phyloP scores from a whole-genome alignment of 2,329 filamentous ascomycete species.

The Arthrocladium fulminans region DNA sequence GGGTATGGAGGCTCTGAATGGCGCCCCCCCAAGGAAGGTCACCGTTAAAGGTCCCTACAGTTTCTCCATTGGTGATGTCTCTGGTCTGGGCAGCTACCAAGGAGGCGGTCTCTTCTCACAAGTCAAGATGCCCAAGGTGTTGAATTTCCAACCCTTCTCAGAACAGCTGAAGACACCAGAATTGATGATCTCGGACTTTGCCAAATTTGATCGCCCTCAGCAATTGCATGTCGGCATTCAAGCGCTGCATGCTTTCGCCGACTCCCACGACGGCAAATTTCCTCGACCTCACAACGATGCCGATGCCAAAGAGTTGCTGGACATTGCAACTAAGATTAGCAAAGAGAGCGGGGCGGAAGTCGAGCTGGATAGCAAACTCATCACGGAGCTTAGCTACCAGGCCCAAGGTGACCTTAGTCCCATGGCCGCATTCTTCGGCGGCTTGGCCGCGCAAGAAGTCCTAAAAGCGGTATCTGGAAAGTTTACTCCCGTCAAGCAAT shows the following conservation, averaged over 20 bases:
- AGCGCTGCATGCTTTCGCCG: constrained; percentile 77
- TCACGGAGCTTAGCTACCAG: constrained; percentile 90
- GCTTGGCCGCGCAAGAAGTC: constrained; percentile 85
- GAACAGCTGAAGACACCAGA: constrained; percentile 77
- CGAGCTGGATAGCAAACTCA: constrained; percentile 83
- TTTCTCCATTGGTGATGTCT: constrained; percentile 92
- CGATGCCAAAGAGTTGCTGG: constrained; percentile 71
- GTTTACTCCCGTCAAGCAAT: constrained; percentile 91
- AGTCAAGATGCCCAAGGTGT: constrained; percentile 94
- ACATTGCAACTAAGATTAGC: constrained; percentile 65
- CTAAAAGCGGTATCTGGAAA: constrained; percentile 96
- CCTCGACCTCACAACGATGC: constrained; percentile 76
- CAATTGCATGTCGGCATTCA: constrained; percentile 90
- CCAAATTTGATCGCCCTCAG: constrained; percentile 90
- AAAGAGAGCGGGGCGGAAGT: constrained; percentile 58
- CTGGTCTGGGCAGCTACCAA: constrained; percentile 75
- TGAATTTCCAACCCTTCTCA: constrained; percentile 78
- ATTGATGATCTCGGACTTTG: constrained; percentile 85
- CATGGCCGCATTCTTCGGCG: constrained; percentile 92
- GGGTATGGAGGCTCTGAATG: constrained; percentile 84
- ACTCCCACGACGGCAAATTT: constrained; percentile 59
- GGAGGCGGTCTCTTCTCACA: constrained; percentile 85
- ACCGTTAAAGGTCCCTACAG: constrained; percentile 94
- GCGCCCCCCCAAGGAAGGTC: constrained; percentile 75
- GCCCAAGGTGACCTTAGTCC: constrained; percentile 82